phyloP scores from a whole-genome alignment of 306 rosid genomes.

The Dalbergia cochinchinensis region DNA sequence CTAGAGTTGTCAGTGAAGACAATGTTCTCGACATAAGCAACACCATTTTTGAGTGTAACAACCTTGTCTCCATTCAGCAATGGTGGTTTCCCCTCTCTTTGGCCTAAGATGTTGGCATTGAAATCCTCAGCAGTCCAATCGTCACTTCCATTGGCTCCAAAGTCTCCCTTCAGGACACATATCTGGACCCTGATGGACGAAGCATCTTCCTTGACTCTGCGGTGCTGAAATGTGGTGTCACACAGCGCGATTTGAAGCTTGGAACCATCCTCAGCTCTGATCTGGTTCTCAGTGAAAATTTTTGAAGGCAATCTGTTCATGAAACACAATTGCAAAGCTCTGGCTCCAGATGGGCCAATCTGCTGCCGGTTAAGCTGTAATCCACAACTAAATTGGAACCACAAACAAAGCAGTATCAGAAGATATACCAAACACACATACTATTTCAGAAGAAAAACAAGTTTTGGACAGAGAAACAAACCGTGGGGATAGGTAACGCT shows the following conservation, averaged over 20 bases:
- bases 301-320: slow-evolving; percentile 15
- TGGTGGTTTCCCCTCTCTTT: slow-evolving; percentile 53
- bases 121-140: slow-evolving; percentile 63
- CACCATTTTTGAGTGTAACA: slow-evolving; percentile 49
- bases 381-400: slow-evolving; percentile 29
- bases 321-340: slow-evolving; percentile 51
- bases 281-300: slow-evolving; percentile 42
- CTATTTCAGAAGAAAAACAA: neutral
- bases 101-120: neutral
- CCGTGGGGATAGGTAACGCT: slow-evolving; percentile 38
- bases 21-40: neutral
- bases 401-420: neutral
- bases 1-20: slow-evolving; percentile 55
- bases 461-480: slow-evolving; percentile 35
- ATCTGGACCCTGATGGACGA: slow-evolving; percentile 48
- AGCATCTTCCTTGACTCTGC: slow-evolving; percentile 22
- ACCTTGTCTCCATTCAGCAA: slow-evolving; percentile 45
- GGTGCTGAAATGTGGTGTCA: slow-evolving; percentile 36
- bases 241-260: slow-evolving; percentile 47
- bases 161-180: slow-evolving; percentile 55
- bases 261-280: slow-evolving; percentile 37
- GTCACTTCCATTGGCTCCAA: slow-evolving; percentile 44
- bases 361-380: neutral
- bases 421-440: neutral
- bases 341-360: slow-evolving; percentile 38